Evolutionary conservation across 371 early-diverging fungal species (phyloP), one percentile per base, ranked within the genome.

Genomic region (Mortierella sp.): DNA sequence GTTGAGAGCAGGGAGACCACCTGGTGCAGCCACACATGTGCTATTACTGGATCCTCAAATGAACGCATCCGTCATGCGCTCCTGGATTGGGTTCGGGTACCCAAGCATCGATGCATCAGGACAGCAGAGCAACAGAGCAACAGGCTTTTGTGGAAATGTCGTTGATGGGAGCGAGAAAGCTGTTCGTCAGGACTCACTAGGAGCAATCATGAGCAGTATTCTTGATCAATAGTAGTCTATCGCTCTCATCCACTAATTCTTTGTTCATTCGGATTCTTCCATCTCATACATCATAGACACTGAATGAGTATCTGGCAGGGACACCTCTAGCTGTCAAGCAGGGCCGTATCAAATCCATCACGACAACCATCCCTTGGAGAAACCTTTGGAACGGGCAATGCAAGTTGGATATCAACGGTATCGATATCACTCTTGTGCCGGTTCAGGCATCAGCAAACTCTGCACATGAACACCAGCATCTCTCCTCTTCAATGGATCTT

Each of bases 401-500:
- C 56, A 83, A 86, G 10, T 78, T 95, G 16, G 90, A 91, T 52
- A 83, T 94, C n/a, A 86, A 90, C 56, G 92, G 90, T 48, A 76
- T 94, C 56, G 81, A 84, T 28, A 64, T 94, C 19, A 81, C 85
- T n/a, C 69, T 91, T 38, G 74, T 79, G 41, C 84, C 86, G n/a
- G 73, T 74, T 18, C 80, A 85, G 64, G 69, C 72, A 16, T 18
- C 45, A 16, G 4, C 19, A 4, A 83, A 83, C 54, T 76, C 84
- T 18, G 70, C 64, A 54, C 41, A 58, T 0, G 10, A 18, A 3
- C 53, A 56, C 38, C 90, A 89, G 24, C 83, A 93, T 43, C 67
- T 94, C 66, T 89, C 93, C 0, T 91, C 94, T n/a, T 94, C 95
- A 0, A 80, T 94, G 16, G 92, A 91, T 67, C 90, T 96, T 61